Base-by-base conservation (phyloP, 129 eudicot genomes). In the Apium graveolens region DNA sequence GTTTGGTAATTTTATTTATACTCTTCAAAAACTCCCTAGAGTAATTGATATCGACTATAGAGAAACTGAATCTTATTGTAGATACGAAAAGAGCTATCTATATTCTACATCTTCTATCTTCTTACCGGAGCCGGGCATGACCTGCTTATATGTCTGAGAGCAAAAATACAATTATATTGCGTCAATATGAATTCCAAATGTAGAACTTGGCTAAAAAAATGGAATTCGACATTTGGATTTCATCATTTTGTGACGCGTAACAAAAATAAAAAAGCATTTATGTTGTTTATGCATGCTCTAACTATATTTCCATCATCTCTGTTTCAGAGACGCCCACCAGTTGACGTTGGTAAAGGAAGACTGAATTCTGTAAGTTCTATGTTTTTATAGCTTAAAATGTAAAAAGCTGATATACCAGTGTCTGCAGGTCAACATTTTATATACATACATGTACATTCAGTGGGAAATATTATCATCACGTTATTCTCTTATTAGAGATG, bases 251-350 rank as follows among this genome's bases (percentile, higher is more conserved):
- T 16, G 31, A 57, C 11, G 32, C 32, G 9, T 57, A 8, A 57
- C 66, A 21, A 10, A 62, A 62, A 63, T 38, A 12, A 20, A 29
- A 51, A 12, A 18, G 9, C 3, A n/a, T 39, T 32, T 32, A 9
- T 31, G 9, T 32, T 80, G 66, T 80, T 80, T 31, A 21, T 11
- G 26, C 45, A 16, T 73, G 46, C 12, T 44, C 11, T 80, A 74
- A 74, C 63, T 34, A 29, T n/a, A 24, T 44, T 8, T 62, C 21
- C 62, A 27, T 45, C 45, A 24, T 76, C 13, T 35, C 81, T 34
- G 41, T 74, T 90, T 82, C 92, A 95, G 99, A 86, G 99, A 84
- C 99, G 94, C 76, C 99, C 94, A 12, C 90, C 91, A 10, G 44
- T 90, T 31, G 99, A 92, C 78, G 78, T 72, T 42, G 83, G 81